Evolutionary conservation across 2,329 filamentous ascomycete species (phyloP), one percentile per base, ranked within the genome.

Genomic region (Ophiocordyceps camponoti-floridani): DNA sequence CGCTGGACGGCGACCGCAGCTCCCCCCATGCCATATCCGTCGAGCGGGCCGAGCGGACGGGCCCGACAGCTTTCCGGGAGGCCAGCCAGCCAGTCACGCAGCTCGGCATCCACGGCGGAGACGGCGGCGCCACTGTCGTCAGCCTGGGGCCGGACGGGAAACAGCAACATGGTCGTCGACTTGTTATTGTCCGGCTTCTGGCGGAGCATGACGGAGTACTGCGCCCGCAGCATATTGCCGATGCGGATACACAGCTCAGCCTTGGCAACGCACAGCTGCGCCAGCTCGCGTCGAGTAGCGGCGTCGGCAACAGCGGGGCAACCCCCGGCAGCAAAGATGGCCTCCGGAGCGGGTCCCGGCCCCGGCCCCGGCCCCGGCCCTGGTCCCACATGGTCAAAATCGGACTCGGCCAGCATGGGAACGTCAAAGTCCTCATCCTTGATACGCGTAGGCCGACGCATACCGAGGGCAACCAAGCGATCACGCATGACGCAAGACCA

Each of bases 401-500:
- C 89, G 51, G 76, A 71, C 52, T 91, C 68, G 13, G 76, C 78
- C 43, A 95, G 70, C 84, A 94, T 91, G 1, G 88, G 85, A 28
- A 95, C 87, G 56, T 95, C 85, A 57, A 85, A 94, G 59, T 95
- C 88, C 54, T 91, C 84, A 48, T 87, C 81, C 68, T 93, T 93
- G 62, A 95, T 93, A 44, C 88, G 74, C 37, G 87, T 94, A 4
- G 88, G 88, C 45, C 89, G 77, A 46, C 89, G 77, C 88, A 95
- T 95, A 46, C 89, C 89, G 12, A 96, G 68, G 2, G 89, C 89
- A 50, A 95, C 87, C 40, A 95, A 72, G 43, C 88, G 82, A 62
- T 96, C 89, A 45, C 88, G 81, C 77, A 94, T 94, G 57, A 94
- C 94, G 50, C 85, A 93, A 30, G 84, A 94, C 89, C 89, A 96